Base-by-base conservation (phyloP, 2,329 filamentous ascomycete species). In the Sphaerostilbella broomeana region DNA sequence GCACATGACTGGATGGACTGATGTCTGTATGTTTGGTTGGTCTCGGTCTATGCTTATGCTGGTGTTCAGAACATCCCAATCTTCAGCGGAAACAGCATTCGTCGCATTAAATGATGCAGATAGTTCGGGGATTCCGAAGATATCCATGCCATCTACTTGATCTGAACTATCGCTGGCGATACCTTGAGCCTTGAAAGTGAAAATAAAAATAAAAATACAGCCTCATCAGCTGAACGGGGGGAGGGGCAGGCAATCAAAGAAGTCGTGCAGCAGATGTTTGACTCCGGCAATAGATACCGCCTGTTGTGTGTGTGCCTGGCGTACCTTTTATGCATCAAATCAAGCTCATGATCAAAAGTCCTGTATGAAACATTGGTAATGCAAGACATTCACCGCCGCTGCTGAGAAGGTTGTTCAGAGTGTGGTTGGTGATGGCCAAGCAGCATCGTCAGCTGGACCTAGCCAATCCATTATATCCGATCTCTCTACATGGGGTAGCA, bases 321-420 rank as follows among this genome's bases (percentile, higher is more conserved):
- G 25, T 19, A 35, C 16, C n/a, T 18, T 40, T 41, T 41, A 41
- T 41, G 38, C 38, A 41, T 41, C 13, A 30, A 30, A 30, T 17
- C n/a, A 30, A 30, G 28, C 28, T 30, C 28, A 9, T 16, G 28
- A 11, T 16, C 15, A 28, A 9, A 30, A 35, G 30, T 28, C 32
- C 12, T 20, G 15, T 31, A 41, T 36, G 38, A 41, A 31, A 41
- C 38, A 36, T 16, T 17, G 37, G 37, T 34, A 20, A 31, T 34
- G 38, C 38, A 24, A 29, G 24, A 16, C 24, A 21, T 35, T 40
- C 38, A 41, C 38, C 38, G 38, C 38, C 25, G 25, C 20, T n/a
- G 17, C 26, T 13, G 16, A 7, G 8, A 25, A 8, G 22, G 12
- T n/a, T n/a, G 22, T 25, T 9, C 8, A 25, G 22, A 25, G 18